These are phyloP conservation scores for Penstemon davidsonii DNA, from an alignment of 257 asterid genomes.

Conservation along the genomic window DNA sequence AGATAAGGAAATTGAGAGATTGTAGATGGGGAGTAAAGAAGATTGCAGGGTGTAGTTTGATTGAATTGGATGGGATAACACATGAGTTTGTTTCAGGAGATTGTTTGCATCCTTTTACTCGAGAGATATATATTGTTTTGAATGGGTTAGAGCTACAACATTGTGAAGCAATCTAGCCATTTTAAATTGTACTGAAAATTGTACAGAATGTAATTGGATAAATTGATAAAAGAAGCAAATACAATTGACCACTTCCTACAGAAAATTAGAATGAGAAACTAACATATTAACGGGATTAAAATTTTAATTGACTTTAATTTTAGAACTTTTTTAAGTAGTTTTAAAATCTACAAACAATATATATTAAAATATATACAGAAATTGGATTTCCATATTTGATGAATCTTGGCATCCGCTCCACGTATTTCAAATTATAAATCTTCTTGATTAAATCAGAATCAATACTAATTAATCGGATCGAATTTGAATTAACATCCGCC, in stretches of 20 bases:
- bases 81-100: conserved; percentile 89
- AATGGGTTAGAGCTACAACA: conserved; percentile 52
- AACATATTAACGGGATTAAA: background rate
- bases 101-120: conserved; percentile 53
- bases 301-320: background rate
- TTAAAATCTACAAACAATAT: too few species aligned
- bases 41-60: conserved; percentile 75
- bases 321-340: too few species aligned
- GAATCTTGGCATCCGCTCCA: too few species aligned
- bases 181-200: background rate
- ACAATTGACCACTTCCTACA: background rate
- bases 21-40: conserved; percentile 49
- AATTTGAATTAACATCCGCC: too few species aligned
- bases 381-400: too few species aligned
- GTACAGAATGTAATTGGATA: background rate
- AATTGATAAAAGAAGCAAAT: background rate
- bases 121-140: conserved; percentile 46
- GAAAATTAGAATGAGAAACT: background rate
- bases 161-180: conserved; percentile 32
- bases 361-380: too few species aligned
- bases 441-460: too few species aligned
- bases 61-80: conserved; percentile 55
- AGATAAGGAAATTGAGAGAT: conserved; percentile 63
- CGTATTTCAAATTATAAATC: too few species aligned
- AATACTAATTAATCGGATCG: too few species aligned